Evolutionary conservation across 768 basidiomycete species (phyloP).

Genomic region (Dendrothele bispora): DNA sequence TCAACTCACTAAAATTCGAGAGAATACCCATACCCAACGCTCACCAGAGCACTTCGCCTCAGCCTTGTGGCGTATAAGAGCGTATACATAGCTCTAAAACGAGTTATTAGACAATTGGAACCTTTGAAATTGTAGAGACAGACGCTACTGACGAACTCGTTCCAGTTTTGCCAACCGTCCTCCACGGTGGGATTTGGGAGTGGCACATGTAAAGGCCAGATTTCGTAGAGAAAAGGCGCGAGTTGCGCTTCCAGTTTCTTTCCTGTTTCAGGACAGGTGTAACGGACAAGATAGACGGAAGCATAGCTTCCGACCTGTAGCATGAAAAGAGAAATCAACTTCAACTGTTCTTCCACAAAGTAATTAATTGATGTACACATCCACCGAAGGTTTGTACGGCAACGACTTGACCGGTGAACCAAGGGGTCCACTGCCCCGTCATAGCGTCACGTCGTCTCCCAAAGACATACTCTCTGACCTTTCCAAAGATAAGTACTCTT

Average conservation of each 20-base stretch:
- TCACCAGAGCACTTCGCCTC: no score
- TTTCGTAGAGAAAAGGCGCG: constrained; percentile 1
- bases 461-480: constrained; percentile 1
- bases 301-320: constrained; percentile 3
- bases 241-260: not conserved
- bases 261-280: not conserved
- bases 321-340: not conserved
- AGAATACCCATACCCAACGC: no score
- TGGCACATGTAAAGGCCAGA: not conserved
- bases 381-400: not conserved
- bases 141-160: no score
- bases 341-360: not conserved
- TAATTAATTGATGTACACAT: not conserved
- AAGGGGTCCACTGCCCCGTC: not conserved
- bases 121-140: no score
- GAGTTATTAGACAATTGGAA: no score
- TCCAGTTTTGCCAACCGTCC: no score
- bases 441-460: not conserved
- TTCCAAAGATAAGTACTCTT: not conserved
- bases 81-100: no score
- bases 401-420: not conserved
- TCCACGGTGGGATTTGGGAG: not conserved
- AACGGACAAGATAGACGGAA: not conserved
- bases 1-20: no score
- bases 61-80: no score